Conservation (phyloP, 192 early-diverging fungal species). For the Gryganskiella cystojenkinii region DNA sequence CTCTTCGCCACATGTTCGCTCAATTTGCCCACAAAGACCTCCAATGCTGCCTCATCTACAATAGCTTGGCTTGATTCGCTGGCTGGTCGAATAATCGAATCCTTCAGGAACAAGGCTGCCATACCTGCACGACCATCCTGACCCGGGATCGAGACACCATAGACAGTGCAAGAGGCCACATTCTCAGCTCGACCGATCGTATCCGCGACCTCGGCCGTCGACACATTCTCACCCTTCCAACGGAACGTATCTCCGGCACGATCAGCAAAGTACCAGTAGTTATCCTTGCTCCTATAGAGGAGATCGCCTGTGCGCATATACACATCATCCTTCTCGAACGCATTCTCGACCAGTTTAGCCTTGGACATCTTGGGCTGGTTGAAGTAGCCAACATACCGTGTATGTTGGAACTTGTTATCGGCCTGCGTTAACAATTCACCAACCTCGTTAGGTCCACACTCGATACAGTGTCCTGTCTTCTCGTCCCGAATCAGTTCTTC, state of each 20-base stretch:
- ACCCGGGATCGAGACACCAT: constrained; percentile 67
- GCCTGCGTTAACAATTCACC: constrained; percentile 61
- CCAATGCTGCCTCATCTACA: constrained; percentile 33
- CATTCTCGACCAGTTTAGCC: constrained; percentile 63
- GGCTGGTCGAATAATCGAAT: constrained; percentile 47
- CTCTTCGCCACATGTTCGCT: constrained; percentile 34
- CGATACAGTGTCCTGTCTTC: constrained; percentile 63
- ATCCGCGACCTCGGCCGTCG: constrained; percentile 71
- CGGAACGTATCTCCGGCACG: constrained; percentile 79
- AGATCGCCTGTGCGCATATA: constrained; percentile 72
- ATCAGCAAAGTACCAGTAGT: constrained; percentile 73
- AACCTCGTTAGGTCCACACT: constrained; percentile 55
- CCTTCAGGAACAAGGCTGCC: constrained; percentile 67
- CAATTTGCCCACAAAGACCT: constrained; percentile 45
- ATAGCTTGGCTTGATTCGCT: background rate
- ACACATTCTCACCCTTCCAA: constrained; percentile 75
- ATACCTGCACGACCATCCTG: constrained; percentile 76
- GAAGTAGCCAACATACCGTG: constrained; percentile 62
- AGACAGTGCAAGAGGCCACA: constrained; percentile 69
- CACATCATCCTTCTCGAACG: constrained; percentile 68
- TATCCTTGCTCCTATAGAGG: constrained; percentile 58
- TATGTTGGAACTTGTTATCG: constrained; percentile 30
- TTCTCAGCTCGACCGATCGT: constrained; percentile 60
- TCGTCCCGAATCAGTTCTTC: constrained; percentile 63
- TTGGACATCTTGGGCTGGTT: constrained; percentile 59